Conservation (phyloP, 371 early-diverging fungal genomes). For the Basidiobolus meristosporus region DNA sequence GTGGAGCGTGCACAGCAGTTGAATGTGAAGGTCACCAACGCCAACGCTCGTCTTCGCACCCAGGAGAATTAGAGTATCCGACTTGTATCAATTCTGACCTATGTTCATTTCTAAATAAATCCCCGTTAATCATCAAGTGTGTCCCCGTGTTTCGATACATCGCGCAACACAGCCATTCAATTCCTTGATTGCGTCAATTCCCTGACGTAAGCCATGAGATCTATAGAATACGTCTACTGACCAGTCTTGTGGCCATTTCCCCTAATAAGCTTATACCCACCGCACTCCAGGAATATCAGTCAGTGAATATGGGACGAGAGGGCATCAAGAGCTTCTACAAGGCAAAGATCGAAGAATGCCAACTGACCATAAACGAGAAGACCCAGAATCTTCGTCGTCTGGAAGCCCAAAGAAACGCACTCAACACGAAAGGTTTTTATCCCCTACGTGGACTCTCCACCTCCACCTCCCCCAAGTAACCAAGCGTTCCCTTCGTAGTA, state of each 20-base stretch:
- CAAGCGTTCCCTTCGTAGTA: conserved; percentile 29
- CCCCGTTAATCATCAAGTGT: too few relatives aligned
- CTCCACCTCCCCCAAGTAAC: neutral
- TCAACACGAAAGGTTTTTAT: conserved; percentile 78
- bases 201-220: too few relatives aligned
- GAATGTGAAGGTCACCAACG: conserved; percentile 95
- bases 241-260: too few relatives aligned
- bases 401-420: conserved; percentile 94
- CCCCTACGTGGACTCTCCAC: neutral
- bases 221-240: too few relatives aligned
- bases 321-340: conserved; percentile 52
- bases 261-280: too few relatives aligned
- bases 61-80: conserved; percentile 31
- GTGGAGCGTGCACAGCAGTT: conserved; percentile 95
- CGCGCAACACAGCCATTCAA: too few relatives aligned
- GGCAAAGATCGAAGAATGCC: conserved; percentile 73
- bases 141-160: too few relatives aligned
- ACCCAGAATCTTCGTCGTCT: conserved; percentile 92
- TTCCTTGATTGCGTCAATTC: too few relatives aligned
- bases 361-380: conserved; percentile 69
- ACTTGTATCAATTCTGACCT: too few relatives aligned
- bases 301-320: neutral
- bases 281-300: too few relatives aligned
- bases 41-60: conserved; percentile 84
- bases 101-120: too few relatives aligned